phyloP scores from a whole-genome alignment of 1,139 yeast genomes.

The Protomyces inouyei region DNA sequence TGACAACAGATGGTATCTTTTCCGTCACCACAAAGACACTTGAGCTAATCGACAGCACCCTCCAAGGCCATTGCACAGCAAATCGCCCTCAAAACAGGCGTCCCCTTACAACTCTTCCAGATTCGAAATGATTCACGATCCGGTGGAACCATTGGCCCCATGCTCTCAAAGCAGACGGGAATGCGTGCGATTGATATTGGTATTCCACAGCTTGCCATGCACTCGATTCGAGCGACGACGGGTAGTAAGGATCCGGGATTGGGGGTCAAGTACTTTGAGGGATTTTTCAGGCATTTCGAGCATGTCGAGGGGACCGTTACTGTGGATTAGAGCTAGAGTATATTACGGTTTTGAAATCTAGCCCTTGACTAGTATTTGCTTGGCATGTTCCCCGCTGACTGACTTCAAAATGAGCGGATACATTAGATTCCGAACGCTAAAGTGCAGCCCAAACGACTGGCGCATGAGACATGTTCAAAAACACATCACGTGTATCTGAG shows the following conservation, averaged over 20 bases:
- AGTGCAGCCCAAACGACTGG: too few relatives aligned
- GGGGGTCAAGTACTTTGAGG: slow-evolving; percentile 61
- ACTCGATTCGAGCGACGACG: slow-evolving; percentile 88
- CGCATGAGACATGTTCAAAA: too few relatives aligned
- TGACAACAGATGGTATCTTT: slow-evolving; percentile 59
- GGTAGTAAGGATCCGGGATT: slow-evolving; percentile 74
- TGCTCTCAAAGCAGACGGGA: slow-evolving; percentile 79
- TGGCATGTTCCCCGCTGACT: too few relatives aligned
- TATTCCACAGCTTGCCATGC: slow-evolving; percentile 91
- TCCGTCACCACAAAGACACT: not conserved
- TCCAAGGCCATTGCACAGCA: slow-evolving; percentile 64
- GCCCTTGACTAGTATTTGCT: too few relatives aligned
- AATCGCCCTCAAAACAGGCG: slow-evolving; percentile 54
- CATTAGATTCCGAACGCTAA: too few relatives aligned
- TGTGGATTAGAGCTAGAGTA: not conserved
- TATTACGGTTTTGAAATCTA: too few relatives aligned
- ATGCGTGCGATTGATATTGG: slow-evolving; percentile 86
- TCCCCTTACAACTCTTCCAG: slow-evolving; percentile 55
- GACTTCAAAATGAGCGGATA: too few relatives aligned
- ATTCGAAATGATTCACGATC: slow-evolving; percentile 85
- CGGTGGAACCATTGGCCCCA: slow-evolving; percentile 90
- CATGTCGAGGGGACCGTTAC: slow-evolving; percentile 32
- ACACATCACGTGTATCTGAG: too few relatives aligned
- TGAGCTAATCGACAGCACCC: slow-evolving; percentile 39
- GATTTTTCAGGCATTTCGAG: slow-evolving; percentile 55